Percentiles rank a stretch among this genome's conserved stretches.
These are phyloP conservation scores for Fusarium neocosmosporiellum DNA, from an alignment of 2,329 filamentous ascomycete species.

Conservation along the genomic window DNA sequence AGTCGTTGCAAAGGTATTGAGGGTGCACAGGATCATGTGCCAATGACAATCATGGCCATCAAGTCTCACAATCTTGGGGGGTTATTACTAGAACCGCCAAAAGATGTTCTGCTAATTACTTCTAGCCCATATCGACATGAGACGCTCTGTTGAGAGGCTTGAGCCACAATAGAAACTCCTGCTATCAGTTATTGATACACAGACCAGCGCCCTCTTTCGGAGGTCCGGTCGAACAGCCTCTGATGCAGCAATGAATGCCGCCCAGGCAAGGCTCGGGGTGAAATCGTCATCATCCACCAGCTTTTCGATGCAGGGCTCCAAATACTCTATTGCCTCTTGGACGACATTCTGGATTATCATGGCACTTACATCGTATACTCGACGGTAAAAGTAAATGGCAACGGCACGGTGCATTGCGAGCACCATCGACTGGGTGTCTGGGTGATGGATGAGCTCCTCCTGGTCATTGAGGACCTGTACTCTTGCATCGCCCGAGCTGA, in stretches of 20 bases:
- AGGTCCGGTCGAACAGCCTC: not conserved
- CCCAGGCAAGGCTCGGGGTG: not conserved
- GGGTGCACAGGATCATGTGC: too few relatives aligned
- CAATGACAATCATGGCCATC: too few relatives aligned
- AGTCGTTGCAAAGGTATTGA: too few relatives aligned
- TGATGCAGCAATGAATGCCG: not conserved
- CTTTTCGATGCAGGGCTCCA: not conserved
- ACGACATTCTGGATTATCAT: not conserved
- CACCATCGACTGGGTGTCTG: not conserved
- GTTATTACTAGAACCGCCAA: too few relatives aligned
- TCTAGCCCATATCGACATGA: too few relatives aligned
- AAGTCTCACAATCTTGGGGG: too few relatives aligned
- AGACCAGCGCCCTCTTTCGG: not conserved
- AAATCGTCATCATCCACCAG: not conserved
- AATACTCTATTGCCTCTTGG: not conserved
- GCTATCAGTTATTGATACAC: not conserved
- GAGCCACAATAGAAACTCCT: not conserved
- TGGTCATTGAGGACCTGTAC: not conserved
- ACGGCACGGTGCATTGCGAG: constrained; percentile 12
- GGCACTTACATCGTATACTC: not conserved
- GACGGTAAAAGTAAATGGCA: not conserved
- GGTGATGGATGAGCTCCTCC: not conserved
- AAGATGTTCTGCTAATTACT: too few relatives aligned
- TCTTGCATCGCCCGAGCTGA: not conserved
- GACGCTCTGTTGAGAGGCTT: too few relatives aligned